A percentile compares a stretch with the other conserved stretches of the same genome.
phyloP scores from a whole-genome alignment of 1,284 basidiomycete species.

The Ustilago xerochloae region DNA sequence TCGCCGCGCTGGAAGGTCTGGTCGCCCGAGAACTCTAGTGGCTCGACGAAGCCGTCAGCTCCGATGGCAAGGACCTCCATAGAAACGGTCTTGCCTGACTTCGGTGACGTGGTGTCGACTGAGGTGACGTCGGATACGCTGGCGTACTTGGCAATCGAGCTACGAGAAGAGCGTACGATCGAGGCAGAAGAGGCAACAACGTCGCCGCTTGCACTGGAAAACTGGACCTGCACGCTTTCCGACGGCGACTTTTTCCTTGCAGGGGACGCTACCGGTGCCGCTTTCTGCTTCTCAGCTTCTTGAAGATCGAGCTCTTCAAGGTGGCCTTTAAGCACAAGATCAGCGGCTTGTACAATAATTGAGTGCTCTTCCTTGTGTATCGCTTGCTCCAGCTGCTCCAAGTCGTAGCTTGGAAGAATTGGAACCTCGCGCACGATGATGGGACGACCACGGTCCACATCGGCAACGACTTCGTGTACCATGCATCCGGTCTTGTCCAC shows the following conservation, averaged over 20 bases:
- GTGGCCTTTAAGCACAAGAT: constrained; percentile 46
- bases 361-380: constrained; percentile 88
- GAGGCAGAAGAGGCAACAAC: constrained; percentile 8
- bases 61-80: constrained; percentile 41
- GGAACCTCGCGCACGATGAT: constrained; percentile 82
- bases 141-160: constrained; percentile 5
- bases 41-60: constrained; percentile 41
- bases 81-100: constrained; percentile 23
- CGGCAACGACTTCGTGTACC: constrained; percentile 92
- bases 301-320: constrained; percentile 35
- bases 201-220: constrained; percentile 1
- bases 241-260: constrained; percentile 6
- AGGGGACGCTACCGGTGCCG: not conserved
- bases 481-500: constrained; percentile 79
- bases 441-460: constrained; percentile 92
- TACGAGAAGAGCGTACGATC: constrained; percentile 12
- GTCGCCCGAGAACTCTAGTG: constrained; percentile 33
- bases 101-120: not conserved
- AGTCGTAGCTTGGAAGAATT: constrained; percentile 77
- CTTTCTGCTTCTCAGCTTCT: constrained; percentile 13
- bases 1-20: constrained; percentile 44
- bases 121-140: not conserved
- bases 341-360: constrained; percentile 79
- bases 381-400: constrained; percentile 80
- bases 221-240: constrained; percentile 14